Percentiles rank a stretch among this genome's conserved stretches.
phyloP scores from a whole-genome alignment of 2,329 filamentous ascomycete genomes.

The Allantophomopsis cytisporea region DNA sequence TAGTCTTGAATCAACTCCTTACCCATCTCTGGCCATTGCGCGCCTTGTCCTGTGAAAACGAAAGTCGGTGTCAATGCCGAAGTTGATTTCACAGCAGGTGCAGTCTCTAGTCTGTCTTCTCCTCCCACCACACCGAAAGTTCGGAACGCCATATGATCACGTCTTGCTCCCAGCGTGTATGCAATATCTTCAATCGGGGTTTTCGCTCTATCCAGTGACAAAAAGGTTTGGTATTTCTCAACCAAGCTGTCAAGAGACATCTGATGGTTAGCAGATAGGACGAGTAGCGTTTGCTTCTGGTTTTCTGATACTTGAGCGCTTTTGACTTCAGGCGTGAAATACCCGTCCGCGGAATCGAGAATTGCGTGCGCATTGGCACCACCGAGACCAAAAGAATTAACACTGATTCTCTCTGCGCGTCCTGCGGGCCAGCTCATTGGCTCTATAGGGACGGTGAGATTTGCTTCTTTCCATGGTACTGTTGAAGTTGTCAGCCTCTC shows the following conservation, averaged over 20 bases:
- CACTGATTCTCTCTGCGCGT: slow-evolving; percentile 2
- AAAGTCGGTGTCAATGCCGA: slow-evolving; percentile 5
- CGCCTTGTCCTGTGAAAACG: slow-evolving; percentile 18
- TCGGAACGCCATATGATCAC: too few species aligned
- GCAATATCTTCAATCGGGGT: too few species aligned
- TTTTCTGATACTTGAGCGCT: too few species aligned
- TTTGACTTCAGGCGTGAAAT: too few species aligned
- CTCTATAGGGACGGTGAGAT: slow-evolving; percentile 1
- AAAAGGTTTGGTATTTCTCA: too few species aligned
- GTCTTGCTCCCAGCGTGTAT: too few species aligned
- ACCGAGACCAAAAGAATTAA: slow-evolving; percentile 25
- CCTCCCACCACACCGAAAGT: too few species aligned
- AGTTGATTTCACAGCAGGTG: slow-evolving; percentile 6
- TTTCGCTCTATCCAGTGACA: too few species aligned
- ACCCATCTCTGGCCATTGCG: slow-evolving; percentile 15
- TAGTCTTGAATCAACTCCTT: slow-evolving; percentile 7
- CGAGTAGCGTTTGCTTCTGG: too few species aligned
- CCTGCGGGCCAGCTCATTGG: slow-evolving; percentile 12
- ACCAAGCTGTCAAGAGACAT: too few species aligned
- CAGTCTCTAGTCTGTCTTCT: too few species aligned
- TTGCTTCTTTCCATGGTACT: neutral
- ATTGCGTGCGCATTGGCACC: slow-evolving; percentile 32
- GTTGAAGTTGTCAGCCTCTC: slow-evolving; percentile 7
- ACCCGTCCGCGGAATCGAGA: slow-evolving; percentile 6
- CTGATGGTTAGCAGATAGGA: too few species aligned